A percentile compares a stretch with the other conserved stretches of the same genome.
Evolutionary conservation across 2,329 filamentous ascomycete genomes (phyloP).

Genomic region (Periconia sp.): DNA sequence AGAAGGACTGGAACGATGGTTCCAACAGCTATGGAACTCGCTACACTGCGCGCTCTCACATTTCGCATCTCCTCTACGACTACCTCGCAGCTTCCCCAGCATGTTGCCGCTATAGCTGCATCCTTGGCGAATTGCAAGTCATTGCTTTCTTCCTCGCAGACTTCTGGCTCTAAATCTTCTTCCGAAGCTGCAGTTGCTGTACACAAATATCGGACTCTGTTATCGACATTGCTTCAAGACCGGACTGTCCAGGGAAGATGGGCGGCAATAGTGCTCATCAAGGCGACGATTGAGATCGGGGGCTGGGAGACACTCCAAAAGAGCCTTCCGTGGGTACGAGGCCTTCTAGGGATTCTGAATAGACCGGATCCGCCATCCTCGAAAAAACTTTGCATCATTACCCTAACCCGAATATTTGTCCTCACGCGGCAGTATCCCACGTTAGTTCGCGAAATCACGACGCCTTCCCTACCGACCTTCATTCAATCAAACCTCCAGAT

Average conservation of each 20-base stretch:
- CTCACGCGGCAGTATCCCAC: slow-evolving; percentile 83
- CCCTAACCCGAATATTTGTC: slow-evolving; percentile 82
- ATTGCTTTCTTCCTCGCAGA: slow-evolving; percentile 67
- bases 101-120: slow-evolving; percentile 71
- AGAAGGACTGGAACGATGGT: slow-evolving; percentile 25
- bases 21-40: slow-evolving; percentile 31
- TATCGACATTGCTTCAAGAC: slow-evolving; percentile 79
- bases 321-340: slow-evolving; percentile 76
- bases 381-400: slow-evolving; percentile 78
- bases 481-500: slow-evolving; percentile 75
- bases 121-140: slow-evolving; percentile 61
- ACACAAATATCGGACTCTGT: slow-evolving; percentile 80
- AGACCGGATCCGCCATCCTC: slow-evolving; percentile 78
- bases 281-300: slow-evolving; percentile 80
- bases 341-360: slow-evolving; percentile 76
- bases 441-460: slow-evolving; percentile 84
- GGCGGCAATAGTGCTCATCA: slow-evolving; percentile 77
- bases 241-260: slow-evolving; percentile 77
- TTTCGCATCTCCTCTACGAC: slow-evolving; percentile 74
- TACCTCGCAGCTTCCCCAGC: slow-evolving; percentile 73
- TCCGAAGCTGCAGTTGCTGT: slow-evolving; percentile 73
- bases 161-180: slow-evolving; percentile 64
- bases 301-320: slow-evolving; percentile 82
- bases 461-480: slow-evolving; percentile 77
- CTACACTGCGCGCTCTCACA: slow-evolving; percentile 57